A percentile compares a stretch with the other conserved stretches of the same genome.
phyloP scores from a whole-genome alignment of 2,329 filamentous ascomycete species.

The Paecilomyces niveus region DNA sequence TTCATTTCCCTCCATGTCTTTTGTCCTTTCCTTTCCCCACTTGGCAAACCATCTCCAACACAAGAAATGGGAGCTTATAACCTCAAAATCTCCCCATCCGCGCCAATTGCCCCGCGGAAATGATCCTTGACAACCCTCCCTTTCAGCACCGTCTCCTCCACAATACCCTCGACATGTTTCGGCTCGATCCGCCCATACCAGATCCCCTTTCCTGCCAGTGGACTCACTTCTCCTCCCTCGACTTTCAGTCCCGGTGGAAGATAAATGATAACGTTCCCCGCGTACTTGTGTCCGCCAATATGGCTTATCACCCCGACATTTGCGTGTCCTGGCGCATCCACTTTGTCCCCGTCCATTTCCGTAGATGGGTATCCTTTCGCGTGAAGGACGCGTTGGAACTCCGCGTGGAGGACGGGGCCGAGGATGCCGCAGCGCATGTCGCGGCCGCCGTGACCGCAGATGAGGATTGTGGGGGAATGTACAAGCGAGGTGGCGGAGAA shows the following conservation, averaged over 20 bases:
- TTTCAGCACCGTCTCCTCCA: conserved; percentile 77
- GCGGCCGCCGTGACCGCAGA: conserved; percentile 79
- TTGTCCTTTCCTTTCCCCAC: background rate
- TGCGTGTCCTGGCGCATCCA: conserved; percentile 25
- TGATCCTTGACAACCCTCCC: conserved; percentile 80
- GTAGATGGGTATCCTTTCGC: conserved; percentile 22
- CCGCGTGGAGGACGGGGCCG: conserved; percentile 62
- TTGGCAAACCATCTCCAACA: background rate
- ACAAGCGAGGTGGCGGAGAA: conserved; percentile 59
- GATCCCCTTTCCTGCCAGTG: conserved; percentile 48
- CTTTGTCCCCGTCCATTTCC: conserved; percentile 7
- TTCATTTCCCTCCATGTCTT: background rate
- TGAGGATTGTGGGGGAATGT: conserved; percentile 54
- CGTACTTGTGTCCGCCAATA: conserved; percentile 91
- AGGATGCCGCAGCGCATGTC: conserved; percentile 77
- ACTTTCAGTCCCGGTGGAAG: conserved; percentile 31
- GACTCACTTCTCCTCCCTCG: conserved; percentile 9
- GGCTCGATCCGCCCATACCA: conserved; percentile 81
- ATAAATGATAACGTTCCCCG: conserved; percentile 88
- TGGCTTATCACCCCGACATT: conserved; percentile 59
- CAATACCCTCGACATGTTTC: conserved; percentile 82
- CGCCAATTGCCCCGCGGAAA: conserved; percentile 79
- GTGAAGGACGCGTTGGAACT: conserved; percentile 53
- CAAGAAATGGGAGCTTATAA: conserved; percentile 14
- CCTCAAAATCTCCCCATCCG: conserved; percentile 64